These are phyloP conservation scores for Termitomyces sp. DNA, from an alignment of 768 basidiomycete genomes.

Conservation along the genomic window DNA sequence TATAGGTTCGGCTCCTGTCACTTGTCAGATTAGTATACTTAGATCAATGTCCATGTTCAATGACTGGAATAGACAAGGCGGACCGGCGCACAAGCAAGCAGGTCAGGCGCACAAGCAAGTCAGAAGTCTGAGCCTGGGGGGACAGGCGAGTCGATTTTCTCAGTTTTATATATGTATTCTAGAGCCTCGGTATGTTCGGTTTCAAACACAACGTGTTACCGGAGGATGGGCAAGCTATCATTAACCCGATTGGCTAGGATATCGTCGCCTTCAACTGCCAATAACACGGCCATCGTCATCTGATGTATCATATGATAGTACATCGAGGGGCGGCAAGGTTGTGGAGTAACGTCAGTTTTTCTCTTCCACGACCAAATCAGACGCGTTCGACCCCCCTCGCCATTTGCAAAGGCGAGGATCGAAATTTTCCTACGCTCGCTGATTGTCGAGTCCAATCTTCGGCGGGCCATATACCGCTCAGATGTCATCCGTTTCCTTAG, in stretches of 20 bases:
- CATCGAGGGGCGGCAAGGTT: background rate
- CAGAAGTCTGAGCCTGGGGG: too few relatives aligned
- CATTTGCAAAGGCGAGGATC: too few relatives aligned
- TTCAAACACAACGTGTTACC: background rate
- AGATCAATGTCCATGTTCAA: background rate
- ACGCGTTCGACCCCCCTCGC: too few relatives aligned
- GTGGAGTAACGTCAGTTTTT: background rate
- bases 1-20: background rate
- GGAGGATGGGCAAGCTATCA: background rate
- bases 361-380: background rate
- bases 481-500: too few relatives aligned
- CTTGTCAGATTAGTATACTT: background rate
- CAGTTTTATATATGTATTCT: background rate
- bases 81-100: background rate
- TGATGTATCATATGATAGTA: background rate
- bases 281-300: background rate
- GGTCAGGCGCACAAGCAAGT: too few relatives aligned
- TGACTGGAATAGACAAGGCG: background rate
- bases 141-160: background rate
- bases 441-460: too few relatives aligned
- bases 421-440: too few relatives aligned
- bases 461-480: too few relatives aligned
- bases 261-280: background rate
- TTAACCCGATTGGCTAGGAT: background rate
- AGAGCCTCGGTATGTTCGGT: background rate